Conservation (phyloP, 2,329 filamentous ascomycete genomes). For the Fusarium sp. region DNA sequence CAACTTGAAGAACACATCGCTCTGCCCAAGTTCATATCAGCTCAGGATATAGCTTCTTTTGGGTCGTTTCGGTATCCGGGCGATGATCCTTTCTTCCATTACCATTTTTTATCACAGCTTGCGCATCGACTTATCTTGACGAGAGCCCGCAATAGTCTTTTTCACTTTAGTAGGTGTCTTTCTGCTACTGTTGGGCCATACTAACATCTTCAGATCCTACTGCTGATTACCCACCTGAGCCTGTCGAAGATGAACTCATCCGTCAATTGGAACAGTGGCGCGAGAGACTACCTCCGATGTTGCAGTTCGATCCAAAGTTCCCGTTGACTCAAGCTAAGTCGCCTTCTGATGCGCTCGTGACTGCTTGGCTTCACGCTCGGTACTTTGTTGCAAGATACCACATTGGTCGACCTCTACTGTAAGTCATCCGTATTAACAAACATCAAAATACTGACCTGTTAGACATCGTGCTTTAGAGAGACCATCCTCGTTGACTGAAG, state of each 20-base stretch:
- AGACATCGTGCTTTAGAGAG: constrained; percentile 32
- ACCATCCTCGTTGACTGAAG: constrained; percentile 22
- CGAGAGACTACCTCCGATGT: constrained; percentile 14
- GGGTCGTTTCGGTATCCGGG: constrained; percentile 35
- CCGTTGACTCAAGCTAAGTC: constrained; percentile 20
- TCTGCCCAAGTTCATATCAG: constrained; percentile 31
- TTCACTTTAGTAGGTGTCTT: constrained; percentile 23
- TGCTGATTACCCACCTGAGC: constrained; percentile 29
- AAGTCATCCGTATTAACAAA: not conserved
- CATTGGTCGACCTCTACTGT: constrained; percentile 33
- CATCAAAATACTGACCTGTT: fast-evolving
- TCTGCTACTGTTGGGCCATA: fast-evolving
- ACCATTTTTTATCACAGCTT: constrained; percentile 38
- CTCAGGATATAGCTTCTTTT: constrained; percentile 35
- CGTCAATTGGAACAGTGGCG: constrained; percentile 35
- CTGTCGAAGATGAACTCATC: constrained; percentile 36
- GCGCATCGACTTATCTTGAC: constrained; percentile 35
- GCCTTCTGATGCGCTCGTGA: constrained; percentile 21
- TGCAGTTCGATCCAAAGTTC: constrained; percentile 29
- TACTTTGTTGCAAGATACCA: constrained; percentile 39
- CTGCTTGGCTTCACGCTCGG: constrained; percentile 30
- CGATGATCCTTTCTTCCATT: constrained; percentile 38
- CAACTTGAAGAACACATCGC: constrained; percentile 35
- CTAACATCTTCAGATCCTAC: constrained; percentile 4
- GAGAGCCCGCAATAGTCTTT: constrained; percentile 26